These are phyloP conservation scores for Polytrichum commune DNA, from an alignment of 225 moss, liverwort and hornwort genomes.

Conservation along the genomic window DNA sequence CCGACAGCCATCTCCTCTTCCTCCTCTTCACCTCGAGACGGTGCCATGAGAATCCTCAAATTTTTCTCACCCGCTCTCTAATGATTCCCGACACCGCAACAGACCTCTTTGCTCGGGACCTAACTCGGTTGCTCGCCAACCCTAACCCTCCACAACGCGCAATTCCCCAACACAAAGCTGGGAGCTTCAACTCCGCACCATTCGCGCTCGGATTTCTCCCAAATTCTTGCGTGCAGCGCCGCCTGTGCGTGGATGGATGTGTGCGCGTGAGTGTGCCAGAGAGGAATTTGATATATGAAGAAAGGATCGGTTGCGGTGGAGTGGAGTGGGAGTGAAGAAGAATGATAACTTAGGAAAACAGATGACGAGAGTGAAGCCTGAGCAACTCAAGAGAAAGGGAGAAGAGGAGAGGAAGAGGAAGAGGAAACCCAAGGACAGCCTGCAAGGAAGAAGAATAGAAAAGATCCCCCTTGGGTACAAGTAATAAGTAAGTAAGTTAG, in stretches of 20 bases:
- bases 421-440: too few relatives aligned
- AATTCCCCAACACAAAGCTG: neutral
- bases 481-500: too few relatives aligned
- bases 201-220: too few relatives aligned
- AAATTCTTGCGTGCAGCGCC: too few relatives aligned
- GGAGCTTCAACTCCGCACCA: conserved; percentile 2
- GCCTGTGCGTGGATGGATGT: too few relatives aligned
- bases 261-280: neutral
- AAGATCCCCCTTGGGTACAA: too few relatives aligned
- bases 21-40: conserved; percentile 42
- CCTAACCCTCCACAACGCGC: conserved; percentile 1
- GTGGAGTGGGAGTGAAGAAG: neutral
- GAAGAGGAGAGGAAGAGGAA: too few relatives aligned
- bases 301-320: neutral
- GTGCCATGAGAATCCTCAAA: conserved; percentile 45
- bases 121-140: conserved; percentile 6
- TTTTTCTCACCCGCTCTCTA: neutral
- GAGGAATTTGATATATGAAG: neutral
- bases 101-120: too few relatives aligned
- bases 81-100: neutral
- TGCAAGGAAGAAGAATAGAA: too few relatives aligned
- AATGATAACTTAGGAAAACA: too few relatives aligned
- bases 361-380: too few relatives aligned
- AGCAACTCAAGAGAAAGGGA: too few relatives aligned
- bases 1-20: conserved; percentile 10